Evolutionary conservation across 495 filamentous ascomycete species (phyloP).

Genomic region (Aspergillus steynii): DNA sequence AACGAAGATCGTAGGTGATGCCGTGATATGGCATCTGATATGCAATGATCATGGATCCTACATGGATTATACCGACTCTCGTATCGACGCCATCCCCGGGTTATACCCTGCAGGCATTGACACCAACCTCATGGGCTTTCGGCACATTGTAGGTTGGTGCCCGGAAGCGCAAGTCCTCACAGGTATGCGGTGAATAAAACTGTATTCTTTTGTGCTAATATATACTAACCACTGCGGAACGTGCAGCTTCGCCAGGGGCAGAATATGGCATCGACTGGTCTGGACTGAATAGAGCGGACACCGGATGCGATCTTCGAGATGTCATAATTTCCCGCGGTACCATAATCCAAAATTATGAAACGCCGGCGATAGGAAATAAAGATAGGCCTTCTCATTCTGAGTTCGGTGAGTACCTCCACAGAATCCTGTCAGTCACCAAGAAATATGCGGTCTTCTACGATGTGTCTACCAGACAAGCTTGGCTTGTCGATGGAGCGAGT

Average conservation of each 20-base stretch:
- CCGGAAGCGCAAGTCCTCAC: neutral
- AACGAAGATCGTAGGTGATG: neutral
- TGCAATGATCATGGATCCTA: neutral
- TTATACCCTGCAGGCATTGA: constrained; percentile 5
- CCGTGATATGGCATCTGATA: constrained; percentile 1
- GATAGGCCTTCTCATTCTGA: neutral
- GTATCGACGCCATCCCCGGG: constrained; percentile 3
- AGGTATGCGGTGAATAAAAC: neutral
- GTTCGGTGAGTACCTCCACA: neutral
- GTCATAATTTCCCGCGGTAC: constrained; percentile 3
- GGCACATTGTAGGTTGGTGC: constrained; percentile 10
- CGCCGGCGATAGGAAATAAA: neutral
- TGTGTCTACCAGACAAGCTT: neutral
- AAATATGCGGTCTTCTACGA: constrained; percentile 10
- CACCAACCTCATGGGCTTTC: neutral
- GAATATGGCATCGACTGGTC: constrained; percentile 11
- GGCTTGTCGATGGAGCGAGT: constrained; percentile 10
- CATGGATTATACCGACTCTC: constrained; percentile 2
- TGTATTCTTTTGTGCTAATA: neutral
- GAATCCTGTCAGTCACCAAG: neutral
- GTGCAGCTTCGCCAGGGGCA: neutral
- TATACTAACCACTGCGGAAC: neutral
- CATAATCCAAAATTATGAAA: neutral
- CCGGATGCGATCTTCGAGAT: neutral
- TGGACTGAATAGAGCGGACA: constrained; percentile 1